These are phyloP conservation scores for Hyparrhenia diplandra DNA, from an alignment of 176 grass and related monocot genomes.

Conservation along the genomic window DNA sequence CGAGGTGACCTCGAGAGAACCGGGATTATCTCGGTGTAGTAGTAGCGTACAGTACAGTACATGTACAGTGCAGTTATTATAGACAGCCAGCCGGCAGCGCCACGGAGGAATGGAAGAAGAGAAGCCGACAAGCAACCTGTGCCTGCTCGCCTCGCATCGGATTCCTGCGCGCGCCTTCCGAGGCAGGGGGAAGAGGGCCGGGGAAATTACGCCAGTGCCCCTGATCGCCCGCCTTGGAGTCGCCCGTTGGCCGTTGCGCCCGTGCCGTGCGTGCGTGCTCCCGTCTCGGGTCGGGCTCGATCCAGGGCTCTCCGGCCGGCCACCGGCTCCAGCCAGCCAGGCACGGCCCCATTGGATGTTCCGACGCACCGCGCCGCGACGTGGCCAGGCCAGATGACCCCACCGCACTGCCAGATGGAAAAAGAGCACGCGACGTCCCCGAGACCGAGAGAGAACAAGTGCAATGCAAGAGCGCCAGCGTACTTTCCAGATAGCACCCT, in stretches of 20 bases:
- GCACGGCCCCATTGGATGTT: neutral
- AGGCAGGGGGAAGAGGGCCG: neutral
- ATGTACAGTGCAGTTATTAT: too few relatives aligned
- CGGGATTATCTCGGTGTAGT: neutral
- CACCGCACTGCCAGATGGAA: neutral
- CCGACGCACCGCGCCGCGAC: too few relatives aligned
- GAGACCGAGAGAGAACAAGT: neutral
- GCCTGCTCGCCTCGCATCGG: conserved; percentile 25
- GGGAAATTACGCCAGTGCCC: conserved; percentile 6
- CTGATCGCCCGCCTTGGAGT: too few relatives aligned
- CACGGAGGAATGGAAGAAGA: conserved; percentile 20
- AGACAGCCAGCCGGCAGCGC: neutral
- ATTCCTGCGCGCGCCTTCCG: conserved; percentile 19
- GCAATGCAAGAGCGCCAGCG: neutral
- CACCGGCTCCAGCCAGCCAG: too few relatives aligned
- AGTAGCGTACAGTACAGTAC: too few relatives aligned
- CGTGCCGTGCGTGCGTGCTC: too few relatives aligned
- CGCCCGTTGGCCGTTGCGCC: too few relatives aligned
- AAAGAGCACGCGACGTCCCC: neutral
- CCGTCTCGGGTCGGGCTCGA: too few relatives aligned
- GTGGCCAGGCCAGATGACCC: too few relatives aligned
- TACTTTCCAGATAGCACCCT: neutral
- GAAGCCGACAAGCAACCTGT: conserved; percentile 29
- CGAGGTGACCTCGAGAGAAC: neutral
- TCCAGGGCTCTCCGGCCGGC: too few relatives aligned